Conservation (phyloP, 306 rosid species). For the Citrullus mucosospermus region DNA sequence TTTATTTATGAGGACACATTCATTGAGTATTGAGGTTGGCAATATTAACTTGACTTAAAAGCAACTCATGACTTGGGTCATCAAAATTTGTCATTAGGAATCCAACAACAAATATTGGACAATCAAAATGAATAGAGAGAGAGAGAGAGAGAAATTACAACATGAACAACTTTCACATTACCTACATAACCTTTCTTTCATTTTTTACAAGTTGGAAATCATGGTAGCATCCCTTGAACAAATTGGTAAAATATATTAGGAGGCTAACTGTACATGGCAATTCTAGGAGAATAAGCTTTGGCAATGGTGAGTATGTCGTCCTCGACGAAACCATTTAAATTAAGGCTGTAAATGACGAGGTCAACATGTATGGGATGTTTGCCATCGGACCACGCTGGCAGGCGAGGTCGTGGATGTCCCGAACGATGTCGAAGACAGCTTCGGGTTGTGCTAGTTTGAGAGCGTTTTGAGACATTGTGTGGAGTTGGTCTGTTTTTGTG, state of each 20-base stretch:
- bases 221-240: neutral
- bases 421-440: slow-evolving; percentile 84
- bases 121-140: neutral
- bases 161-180: neutral
- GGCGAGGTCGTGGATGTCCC: slow-evolving; percentile 78
- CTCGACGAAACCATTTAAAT: slow-evolving; percentile 19
- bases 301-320: neutral
- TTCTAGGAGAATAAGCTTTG: slow-evolving; percentile 2
- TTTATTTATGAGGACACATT: neutral
- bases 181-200: neutral
- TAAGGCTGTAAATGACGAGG: slow-evolving; percentile 66
- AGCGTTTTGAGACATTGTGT: slow-evolving; percentile 66
- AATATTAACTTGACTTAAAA: neutral
- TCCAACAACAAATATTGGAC: neutral
- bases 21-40: neutral
- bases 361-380: slow-evolving; percentile 55
- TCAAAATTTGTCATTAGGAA: neutral
- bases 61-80: neutral
- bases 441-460: slow-evolving; percentile 86
- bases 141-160: neutral
- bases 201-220: neutral
- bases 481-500: slow-evolving; percentile 51
- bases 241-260: neutral
- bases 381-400: slow-evolving; percentile 54
- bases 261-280: slow-evolving; percentile 40